Base-by-base conservation (phyloP, 305 asterid species). In the Fraxinus sp. region DNA sequence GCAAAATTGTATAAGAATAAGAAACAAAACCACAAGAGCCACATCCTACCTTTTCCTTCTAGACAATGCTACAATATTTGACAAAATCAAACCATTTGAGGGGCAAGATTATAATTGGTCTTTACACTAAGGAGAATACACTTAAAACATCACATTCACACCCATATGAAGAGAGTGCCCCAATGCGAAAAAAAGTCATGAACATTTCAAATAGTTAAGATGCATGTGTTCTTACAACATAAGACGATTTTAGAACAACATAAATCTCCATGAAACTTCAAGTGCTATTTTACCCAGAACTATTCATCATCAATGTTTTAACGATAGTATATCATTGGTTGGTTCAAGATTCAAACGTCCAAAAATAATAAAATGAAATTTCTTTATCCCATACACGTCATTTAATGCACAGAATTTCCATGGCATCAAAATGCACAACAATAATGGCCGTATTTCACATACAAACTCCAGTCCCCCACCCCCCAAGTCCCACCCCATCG, bases 391-490 rank as follows among this genome's bases (percentile, higher is more conserved):
- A 52, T 52, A 52, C 64, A 5, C 64, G 64, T 6, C 64, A 52
- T 49, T n/a, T 52, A 16, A 16, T 52, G 72, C 66, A 62, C 5
- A 62, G 72, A 20, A 62, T 62, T 22, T 64, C 33, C n/a, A 64
- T 64, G 72, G n/a, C 72, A 64, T 36, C 55, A 35, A 79, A 14
- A 8, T 10, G 33, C 26, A 79, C 57, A 13, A 59, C 52, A 62
- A 52, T n/a, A 13, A 77, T 80, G 85, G 71, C 70, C 39, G 14
- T 78, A 64, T 79, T 16, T 52, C 64, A 52, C 8, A 52, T 52
- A 52, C 64, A 52, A 52, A 16, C 64, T 52, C 64, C 64, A 52
- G 22, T 52, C 24, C 64, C 64, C 64, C 64, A 52, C 64, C 5
- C 24, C 62, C 62, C 62, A 14, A 14, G 4, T 0, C 57, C 57